phyloP scores from a whole-genome alignment of 2,329 filamentous ascomycete species.

The Pestalotiopsis sp. region DNA sequence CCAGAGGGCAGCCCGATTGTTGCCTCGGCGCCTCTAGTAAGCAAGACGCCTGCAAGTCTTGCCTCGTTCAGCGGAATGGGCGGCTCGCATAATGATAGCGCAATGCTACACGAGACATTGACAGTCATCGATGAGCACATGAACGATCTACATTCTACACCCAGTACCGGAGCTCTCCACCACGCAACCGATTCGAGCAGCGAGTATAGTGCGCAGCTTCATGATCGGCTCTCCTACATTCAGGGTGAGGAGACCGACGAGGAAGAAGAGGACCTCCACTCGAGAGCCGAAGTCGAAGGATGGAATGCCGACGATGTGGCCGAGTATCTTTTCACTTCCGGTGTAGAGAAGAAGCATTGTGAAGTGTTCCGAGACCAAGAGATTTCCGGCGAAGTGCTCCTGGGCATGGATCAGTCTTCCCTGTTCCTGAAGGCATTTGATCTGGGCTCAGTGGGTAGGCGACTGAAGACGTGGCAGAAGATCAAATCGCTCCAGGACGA shows the following conservation, averaged over 20 bases:
- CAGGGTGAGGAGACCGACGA: slow-evolving; percentile 95
- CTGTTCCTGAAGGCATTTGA: slow-evolving; percentile 96
- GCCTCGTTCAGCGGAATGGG: slow-evolving; percentile 28
- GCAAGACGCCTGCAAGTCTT: slow-evolving; percentile 18
- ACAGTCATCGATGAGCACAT: slow-evolving; percentile 98
- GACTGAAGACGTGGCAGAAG: slow-evolving; percentile 95
- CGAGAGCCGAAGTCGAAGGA: slow-evolving; percentile 69
- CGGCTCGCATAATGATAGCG: slow-evolving; percentile 51
- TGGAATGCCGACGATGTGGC: slow-evolving; percentile 86
- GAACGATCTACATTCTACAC: slow-evolving; percentile 72
- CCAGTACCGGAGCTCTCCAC: slow-evolving; percentile 54
- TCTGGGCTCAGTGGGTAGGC: slow-evolving; percentile 84
- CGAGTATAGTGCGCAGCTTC: slow-evolving; percentile 82
- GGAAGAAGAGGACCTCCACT: slow-evolving; percentile 76
- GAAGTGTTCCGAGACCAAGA: slow-evolving; percentile 95
- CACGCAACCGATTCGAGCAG: slow-evolving; percentile 77
- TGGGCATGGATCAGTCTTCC: slow-evolving; percentile 94
- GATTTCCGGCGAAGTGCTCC: slow-evolving; percentile 88
- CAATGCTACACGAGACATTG: slow-evolving; percentile 87
- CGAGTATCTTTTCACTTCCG: slow-evolving; percentile 82
- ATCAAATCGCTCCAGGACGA: slow-evolving; percentile 92
- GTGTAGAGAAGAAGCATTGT: slow-evolving; percentile 88
- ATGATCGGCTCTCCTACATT: slow-evolving; percentile 84
- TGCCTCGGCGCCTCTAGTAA: slow-evolving; percentile 22
- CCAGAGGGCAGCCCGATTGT: slow-evolving; percentile 27